Percentiles rank a stretch among this genome's conserved stretches.
phyloP scores from a whole-genome alignment of 169 alveolate species.

The Plasmodium vinckei region DNA sequence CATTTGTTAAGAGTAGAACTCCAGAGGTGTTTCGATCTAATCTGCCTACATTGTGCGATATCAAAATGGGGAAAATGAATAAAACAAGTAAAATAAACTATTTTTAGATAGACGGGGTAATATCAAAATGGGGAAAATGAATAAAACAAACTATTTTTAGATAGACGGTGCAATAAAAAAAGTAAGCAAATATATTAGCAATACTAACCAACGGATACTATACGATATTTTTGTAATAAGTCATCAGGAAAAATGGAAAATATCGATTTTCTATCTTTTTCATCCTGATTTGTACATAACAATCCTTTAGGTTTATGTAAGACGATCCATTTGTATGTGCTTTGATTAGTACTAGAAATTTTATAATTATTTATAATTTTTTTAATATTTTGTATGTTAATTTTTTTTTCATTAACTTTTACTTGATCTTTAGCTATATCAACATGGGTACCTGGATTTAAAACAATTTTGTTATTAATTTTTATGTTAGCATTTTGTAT shows the following conservation, averaged over 20 bases:
- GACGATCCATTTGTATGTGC: constrained; percentile 48
- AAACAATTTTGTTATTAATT: constrained; percentile 34
- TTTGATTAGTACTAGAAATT: background rate
- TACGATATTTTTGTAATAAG: constrained; percentile 39
- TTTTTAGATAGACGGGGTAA: background rate
- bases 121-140: no score
- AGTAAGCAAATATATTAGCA: no score
- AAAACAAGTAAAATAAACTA: background rate
- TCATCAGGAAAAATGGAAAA: constrained; percentile 61
- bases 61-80: background rate
- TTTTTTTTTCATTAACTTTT: constrained; percentile 16
- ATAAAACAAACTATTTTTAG: background rate
- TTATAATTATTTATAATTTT: constrained; percentile 12
- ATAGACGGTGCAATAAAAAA: background rate
- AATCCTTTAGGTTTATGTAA: constrained; percentile 72
- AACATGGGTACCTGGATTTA: constrained; percentile 71
- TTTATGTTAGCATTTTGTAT: constrained; percentile 68
- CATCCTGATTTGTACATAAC: constrained; percentile 68
- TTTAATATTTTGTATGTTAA: constrained; percentile 8
- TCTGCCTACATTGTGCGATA: constrained; percentile 22
- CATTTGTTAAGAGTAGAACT: constrained; percentile 64
- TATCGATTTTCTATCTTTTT: constrained; percentile 53
- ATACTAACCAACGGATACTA: constrained; percentile 66
- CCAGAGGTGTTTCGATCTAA: constrained; percentile 75
- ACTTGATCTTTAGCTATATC: constrained; percentile 53